phyloP scores from a whole-genome alignment of 108 stramenopile species.

The Cyclotella cryptica region DNA sequence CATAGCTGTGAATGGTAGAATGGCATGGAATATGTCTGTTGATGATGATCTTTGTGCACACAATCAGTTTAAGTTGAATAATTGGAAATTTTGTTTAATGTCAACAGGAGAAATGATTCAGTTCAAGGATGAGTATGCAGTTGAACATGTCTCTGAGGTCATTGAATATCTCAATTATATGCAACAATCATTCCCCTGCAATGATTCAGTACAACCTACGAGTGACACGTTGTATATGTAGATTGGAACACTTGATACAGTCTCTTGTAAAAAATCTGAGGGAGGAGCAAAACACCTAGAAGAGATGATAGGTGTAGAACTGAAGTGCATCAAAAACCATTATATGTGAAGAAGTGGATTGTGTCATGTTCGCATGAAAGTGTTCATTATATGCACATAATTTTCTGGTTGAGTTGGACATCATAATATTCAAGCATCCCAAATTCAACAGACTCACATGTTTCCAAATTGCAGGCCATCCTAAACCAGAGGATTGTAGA shows the following conservation, averaged over 20 bases:
- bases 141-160: background rate
- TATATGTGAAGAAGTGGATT: background rate
- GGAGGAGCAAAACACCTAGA: background rate
- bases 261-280: too few species aligned
- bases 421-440: background rate
- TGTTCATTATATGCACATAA: background rate
- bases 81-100: background rate
- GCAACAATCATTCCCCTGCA: too few species aligned
- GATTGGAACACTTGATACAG: too few species aligned
- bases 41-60: background rate
- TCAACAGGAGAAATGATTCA: background rate
- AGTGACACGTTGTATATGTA: background rate
- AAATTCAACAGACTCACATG: background rate
- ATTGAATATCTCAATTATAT: background rate
- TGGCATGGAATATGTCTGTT: background rate
- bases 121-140: background rate
- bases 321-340: background rate
- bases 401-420: background rate
- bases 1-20: background rate
- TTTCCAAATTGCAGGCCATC: background rate
- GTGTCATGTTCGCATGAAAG: background rate
- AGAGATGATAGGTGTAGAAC: background rate
- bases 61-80: background rate
- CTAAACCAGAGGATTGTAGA: background rate
- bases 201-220: background rate